Evolutionary conservation across 2,329 filamentous ascomycete genomes (phyloP).

Genomic region (Ilyonectria mors-panacis): DNA sequence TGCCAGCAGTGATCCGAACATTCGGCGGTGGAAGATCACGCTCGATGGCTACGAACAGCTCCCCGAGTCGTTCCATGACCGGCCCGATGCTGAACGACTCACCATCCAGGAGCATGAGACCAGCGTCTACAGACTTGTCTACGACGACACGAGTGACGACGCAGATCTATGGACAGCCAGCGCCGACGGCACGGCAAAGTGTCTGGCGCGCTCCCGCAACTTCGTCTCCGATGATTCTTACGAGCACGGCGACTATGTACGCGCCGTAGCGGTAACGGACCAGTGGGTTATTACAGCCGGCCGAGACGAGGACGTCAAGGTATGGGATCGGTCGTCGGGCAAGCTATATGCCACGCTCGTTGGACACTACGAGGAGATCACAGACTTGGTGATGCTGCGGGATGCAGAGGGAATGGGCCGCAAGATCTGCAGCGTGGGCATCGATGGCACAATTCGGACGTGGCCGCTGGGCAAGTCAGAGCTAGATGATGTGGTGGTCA

Average conservation of each 20-base stretch:
- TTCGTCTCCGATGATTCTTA: conserved; percentile 83
- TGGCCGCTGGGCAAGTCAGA: conserved; percentile 81
- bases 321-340: conserved; percentile 86
- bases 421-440: conserved; percentile 83
- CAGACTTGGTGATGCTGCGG: conserved; percentile 77
- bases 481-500: conserved; percentile 65
- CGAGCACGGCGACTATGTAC: conserved; percentile 90
- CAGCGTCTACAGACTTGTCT: conserved; percentile 85
- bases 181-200: conserved; percentile 90
- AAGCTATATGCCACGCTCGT: conserved; percentile 80
- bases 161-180: conserved; percentile 93
- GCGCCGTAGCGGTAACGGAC: conserved; percentile 82
- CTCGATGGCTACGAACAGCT: conserved; percentile 69
- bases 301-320: conserved; percentile 89
- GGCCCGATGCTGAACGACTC: conserved; percentile 59
- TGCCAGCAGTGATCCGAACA: conserved; percentile 84
- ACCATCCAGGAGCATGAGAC: conserved; percentile 88
- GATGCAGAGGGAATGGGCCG: conserved; percentile 54
- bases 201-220: conserved; percentile 76
- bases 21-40: conserved; percentile 82
- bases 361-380: conserved; percentile 96
- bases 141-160: conserved; percentile 73
- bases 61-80: conserved; percentile 59
- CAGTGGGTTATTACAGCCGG: conserved; percentile 90
- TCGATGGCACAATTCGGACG: conserved; percentile 88